Percentiles rank a stretch among this genome's conserved stretches.
phyloP scores from a whole-genome alignment of 164 flowering plant species.

The Annona squamosa region DNA sequence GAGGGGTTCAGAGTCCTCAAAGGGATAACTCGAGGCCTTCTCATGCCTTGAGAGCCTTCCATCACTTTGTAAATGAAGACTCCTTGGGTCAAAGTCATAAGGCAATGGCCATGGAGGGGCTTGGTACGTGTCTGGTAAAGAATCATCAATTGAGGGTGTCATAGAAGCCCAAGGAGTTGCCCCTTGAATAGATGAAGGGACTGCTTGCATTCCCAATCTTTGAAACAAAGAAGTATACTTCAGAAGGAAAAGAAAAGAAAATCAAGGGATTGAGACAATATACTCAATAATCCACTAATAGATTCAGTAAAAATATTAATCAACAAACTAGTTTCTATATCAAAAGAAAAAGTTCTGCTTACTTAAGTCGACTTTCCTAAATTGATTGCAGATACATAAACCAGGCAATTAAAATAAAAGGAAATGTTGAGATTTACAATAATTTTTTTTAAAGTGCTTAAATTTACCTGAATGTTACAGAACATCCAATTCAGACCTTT shows the following conservation, averaged over 20 bases:
- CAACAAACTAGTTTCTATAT: too few relatives aligned
- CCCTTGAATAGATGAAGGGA: slow-evolving; percentile 61
- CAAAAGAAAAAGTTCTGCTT: too few relatives aligned
- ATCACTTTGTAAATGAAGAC: slow-evolving; percentile 43
- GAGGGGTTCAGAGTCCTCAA: slow-evolving; percentile 75
- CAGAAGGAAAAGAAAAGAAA: slow-evolving; percentile 11
- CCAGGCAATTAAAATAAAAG: too few relatives aligned
- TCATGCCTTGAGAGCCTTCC: slow-evolving; percentile 69
- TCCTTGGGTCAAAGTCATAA: slow-evolving; percentile 81
- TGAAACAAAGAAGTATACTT: slow-evolving; percentile 67
- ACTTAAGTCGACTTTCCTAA: too few relatives aligned
- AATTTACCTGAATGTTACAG: too few relatives aligned
- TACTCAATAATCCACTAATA: too few relatives aligned
- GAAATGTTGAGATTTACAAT: too few relatives aligned
- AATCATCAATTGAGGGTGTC: slow-evolving; percentile 40
- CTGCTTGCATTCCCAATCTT: slow-evolving; percentile 51
- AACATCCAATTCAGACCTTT: too few relatives aligned
- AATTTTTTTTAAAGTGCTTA: too few relatives aligned
- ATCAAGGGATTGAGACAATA: too few relatives aligned
- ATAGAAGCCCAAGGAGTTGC: slow-evolving; percentile 46
- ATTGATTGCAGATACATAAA: too few relatives aligned
- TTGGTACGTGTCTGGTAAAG: slow-evolving; percentile 52
- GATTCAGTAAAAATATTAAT: too few relatives aligned
- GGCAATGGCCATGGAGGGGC: slow-evolving; percentile 95
- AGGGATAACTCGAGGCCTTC: slow-evolving; percentile 81